Base-by-base conservation (phyloP, 176 grass and related monocot species). In the Oryza longistaminata region DNA sequence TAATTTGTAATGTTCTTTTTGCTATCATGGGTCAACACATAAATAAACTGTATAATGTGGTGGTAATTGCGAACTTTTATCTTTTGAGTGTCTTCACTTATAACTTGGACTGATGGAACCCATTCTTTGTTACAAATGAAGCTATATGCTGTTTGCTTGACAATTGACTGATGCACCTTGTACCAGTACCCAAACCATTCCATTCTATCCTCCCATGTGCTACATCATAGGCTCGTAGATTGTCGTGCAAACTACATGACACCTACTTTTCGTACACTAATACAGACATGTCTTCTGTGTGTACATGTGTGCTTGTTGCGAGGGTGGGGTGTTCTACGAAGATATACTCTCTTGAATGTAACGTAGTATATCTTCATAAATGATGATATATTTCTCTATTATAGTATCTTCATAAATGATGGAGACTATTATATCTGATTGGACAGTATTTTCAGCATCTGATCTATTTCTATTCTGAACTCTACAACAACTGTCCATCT, bases 391-490 rank as follows among this genome's bases (percentile, higher is more conserved):
- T 53, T 53, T 19, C 50, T 53, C 15, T 53, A 55, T 16, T 19
- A 17, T 55, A n/a, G n/a, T n/a, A 55, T 55, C 50, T 55, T 19
- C 50, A 55, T 13, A 55, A 55, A 55, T 7, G 16, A 58, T 58
- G 0, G 19, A 58, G 1, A 21, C 19, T 58, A 21, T 58, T 58
- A 19, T 55, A n/a, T 58, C 53, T 58, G 16, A n/a, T 58, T 58
- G 19, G 53, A n/a, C 53, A 52, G 49, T 15, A 16, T 52, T 52
- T 52, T 34, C 12, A 83, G 24, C 24, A 39, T 49, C 24, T 77
- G 58, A 80, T 60, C n/a, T 79, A 21, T 52, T 24, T 85, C 13
- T 75, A 21, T 39, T 89, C 46, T 71, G 42, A 85, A 71, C 66
- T 81, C 43, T 43, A 8, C 2, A 14, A 78, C 75, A 5, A 31